These are phyloP conservation scores for Stephania japonica DNA, from an alignment of 164 flowering plant species.

Conservation along the genomic window DNA sequence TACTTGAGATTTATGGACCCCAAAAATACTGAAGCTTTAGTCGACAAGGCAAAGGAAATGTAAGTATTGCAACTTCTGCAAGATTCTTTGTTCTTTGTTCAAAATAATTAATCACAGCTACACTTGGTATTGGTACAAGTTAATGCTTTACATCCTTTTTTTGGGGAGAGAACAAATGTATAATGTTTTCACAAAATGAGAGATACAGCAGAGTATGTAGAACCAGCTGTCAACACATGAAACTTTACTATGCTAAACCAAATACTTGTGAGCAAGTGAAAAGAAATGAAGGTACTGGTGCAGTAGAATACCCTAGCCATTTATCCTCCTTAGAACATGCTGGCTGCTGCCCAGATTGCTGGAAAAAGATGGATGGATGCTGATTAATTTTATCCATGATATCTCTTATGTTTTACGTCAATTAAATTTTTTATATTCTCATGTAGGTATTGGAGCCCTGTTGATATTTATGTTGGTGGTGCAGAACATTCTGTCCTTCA, in stretches of 20 bases:
- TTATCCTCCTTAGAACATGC: too few species aligned
- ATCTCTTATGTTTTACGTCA: neutral
- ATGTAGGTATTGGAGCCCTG: conserved; percentile 94
- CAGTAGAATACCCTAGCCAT: too few species aligned
- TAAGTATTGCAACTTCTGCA: conserved; percentile 25
- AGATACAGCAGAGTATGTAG: too few species aligned
- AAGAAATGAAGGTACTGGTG: too few species aligned
- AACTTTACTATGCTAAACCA: too few species aligned
- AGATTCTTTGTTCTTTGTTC: neutral
- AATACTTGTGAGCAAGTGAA: too few species aligned
- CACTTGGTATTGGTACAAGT: neutral
- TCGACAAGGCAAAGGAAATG: conserved; percentile 73
- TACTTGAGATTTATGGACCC: conserved; percentile 98
- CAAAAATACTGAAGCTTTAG: conserved; percentile 67
- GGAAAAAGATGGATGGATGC: too few species aligned
- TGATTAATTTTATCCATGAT: too few species aligned
- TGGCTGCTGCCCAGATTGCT: too few species aligned
- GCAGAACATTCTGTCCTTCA: conserved; percentile 99
- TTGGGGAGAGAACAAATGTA: too few species aligned
- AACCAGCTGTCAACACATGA: too few species aligned
- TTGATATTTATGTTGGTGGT: conserved; percentile 96
- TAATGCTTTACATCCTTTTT: neutral
- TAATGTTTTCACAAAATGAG: too few species aligned
- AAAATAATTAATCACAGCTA: neutral
- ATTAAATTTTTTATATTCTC: neutral